Percentiles rank a stretch among this genome's conserved stretches.
Evolutionary conservation across 140 eudicot species (phyloP).

Genomic region (Anethum foeniculum): DNA sequence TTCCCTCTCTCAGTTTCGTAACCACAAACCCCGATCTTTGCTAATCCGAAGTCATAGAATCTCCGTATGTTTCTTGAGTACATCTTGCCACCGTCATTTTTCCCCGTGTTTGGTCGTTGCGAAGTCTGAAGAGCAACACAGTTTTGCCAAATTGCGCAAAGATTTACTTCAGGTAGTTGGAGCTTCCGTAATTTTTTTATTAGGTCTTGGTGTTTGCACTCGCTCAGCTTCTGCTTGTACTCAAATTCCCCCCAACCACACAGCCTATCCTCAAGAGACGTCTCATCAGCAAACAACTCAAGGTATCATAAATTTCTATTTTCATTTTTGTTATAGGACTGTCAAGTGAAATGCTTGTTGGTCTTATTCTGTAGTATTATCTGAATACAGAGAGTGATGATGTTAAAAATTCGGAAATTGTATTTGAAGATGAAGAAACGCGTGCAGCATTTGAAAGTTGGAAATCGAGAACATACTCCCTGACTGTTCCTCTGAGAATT

Average conservation of each 20-base stretch:
- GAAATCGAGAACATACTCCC: constrained; percentile 79
- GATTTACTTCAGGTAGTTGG: constrained; percentile 25
- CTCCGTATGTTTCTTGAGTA: neutral
- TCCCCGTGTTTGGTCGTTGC: constrained; percentile 10
- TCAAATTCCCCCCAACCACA: constrained; percentile 22
- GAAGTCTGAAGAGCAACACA: neutral
- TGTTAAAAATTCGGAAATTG: constrained; percentile 18
- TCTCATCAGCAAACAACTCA: constrained; percentile 17
- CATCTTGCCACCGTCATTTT: constrained; percentile 17
- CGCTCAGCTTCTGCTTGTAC: constrained; percentile 30
- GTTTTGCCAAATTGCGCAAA: constrained; percentile 11
- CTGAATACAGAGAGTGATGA: constrained; percentile 27
- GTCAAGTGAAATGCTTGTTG: neutral
- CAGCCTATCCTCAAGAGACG: constrained; percentile 11
- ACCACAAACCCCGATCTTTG: neutral
- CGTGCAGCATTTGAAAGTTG: constrained; percentile 65
- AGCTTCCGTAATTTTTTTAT: constrained; percentile 29
- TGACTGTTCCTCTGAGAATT: constrained; percentile 75
- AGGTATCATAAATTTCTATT: constrained; percentile 19
- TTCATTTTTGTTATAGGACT: neutral
- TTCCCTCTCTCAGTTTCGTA: neutral
- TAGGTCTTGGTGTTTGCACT: constrained; percentile 28
- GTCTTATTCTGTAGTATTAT: neutral
- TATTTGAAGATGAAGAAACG: constrained; percentile 46
- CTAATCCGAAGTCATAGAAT: neutral